Base-by-base conservation (phyloP, 73 alveolate genomes). In the Diophrys sp. region DNA sequence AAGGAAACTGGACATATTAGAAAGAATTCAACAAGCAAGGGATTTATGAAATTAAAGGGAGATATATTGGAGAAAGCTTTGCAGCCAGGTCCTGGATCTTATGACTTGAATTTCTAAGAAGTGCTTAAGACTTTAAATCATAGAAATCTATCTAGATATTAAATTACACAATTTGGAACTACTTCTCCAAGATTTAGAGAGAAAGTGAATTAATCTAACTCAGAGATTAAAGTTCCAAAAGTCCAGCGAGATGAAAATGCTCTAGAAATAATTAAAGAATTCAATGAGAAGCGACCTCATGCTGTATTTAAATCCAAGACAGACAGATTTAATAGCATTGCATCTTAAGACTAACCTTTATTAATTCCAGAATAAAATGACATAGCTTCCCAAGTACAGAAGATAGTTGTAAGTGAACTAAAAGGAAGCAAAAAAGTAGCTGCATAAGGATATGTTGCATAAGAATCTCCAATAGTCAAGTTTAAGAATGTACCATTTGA, bases 1-100 rank as follows among this genome's bases (percentile, higher is more conserved):
- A n/a, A n/a, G n/a, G n/a, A n/a, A n/a, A n/a, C n/a, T n/a, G n/a
- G n/a, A n/a, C n/a, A n/a, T n/a, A n/a, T n/a, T n/a, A n/a, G n/a
- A n/a, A n/a, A n/a, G n/a, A n/a, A n/a, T n/a, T n/a, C n/a, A n/a
- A n/a, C n/a, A n/a, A n/a, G 55, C 24, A 28, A 68, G 2, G 25
- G 75, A 2, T 23, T 28, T 31, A 68, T 5, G 23, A 31, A 31
- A 25, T 24, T 68, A 1, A 31, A 68, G 24, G 29, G 29, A 26
- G 75, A 68, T 31, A 18, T 44, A 44, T 26, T 25, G 25, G 75
- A 68, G 44, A 68, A 18, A 2, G 75, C 5, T 26, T 25, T 25
- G 54, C 23, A 25, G 24, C 75, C 75, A 68, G 75, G 75, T 18
- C 75, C 75, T 25, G 75, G 75, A 26, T 68, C 75, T 68, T 68